Base-by-base conservation (phyloP, 2,329 filamentous ascomycete species). In the Cercospora beticola region DNA sequence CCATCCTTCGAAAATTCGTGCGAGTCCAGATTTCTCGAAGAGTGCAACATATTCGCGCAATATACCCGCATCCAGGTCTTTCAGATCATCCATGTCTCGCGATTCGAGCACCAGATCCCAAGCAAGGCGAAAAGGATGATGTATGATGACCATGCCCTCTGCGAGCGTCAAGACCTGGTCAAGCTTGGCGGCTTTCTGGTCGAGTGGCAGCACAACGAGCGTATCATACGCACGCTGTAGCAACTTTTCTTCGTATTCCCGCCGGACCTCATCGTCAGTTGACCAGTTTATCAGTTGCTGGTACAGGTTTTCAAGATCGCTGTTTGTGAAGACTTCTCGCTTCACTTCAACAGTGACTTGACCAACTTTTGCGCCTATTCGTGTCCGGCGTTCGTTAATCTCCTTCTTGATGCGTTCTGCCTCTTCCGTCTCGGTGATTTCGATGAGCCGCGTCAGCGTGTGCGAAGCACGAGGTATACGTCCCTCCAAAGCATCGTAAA, bases 91-190 rank as follows among this genome's bases (percentile, higher is more conserved):
- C 52, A 88, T 83, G 78, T 97, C 94, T 73, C 91, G 87, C 92
- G 94, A 98, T 76, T 98, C 92, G 68, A 99, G 84, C 31, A 91
- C 87, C 69, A 97, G 90, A 74, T 93, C 90, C 96, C 96, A 99
- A 0, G 95, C 95, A 16, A 96, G 85, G 71, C 90, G 88, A 80
- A 90, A 97, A 0, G 93, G 92, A 74, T 98, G 93, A 74, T 94
- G 94, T 78, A 99, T 95, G 68, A 97, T 92, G 69, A 99, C 94
- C 92, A 99, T 97, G 70, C 94, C 95, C 71, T 90, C 88, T 0
- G 94, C 93, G 63, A 95, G 83, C 68, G 91, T 90, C 75, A 91
- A 81, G 0, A 97, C 90, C 71, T 91, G 89, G 40, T 88, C 83
- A 28, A 92, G 87, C 78, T 96, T 93, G 18, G 83, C 80, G 0